These are phyloP conservation scores for Cucurbita pepo DNA, from an alignment of 306 rosid species.

Conservation along the genomic window DNA sequence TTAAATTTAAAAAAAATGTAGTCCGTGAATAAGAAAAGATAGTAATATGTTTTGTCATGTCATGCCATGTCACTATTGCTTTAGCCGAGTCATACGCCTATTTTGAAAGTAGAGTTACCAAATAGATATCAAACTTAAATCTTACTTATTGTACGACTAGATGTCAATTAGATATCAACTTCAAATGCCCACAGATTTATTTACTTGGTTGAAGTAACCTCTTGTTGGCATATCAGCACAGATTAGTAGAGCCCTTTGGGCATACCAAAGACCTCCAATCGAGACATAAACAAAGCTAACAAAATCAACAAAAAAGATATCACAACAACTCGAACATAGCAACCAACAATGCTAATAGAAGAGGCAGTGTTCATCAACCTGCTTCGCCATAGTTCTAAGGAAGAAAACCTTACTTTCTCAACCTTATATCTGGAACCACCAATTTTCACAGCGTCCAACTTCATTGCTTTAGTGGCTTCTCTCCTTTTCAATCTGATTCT, in stretches of 20 bases:
- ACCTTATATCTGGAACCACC: neutral
- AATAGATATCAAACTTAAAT: no score
- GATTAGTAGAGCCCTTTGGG: neutral
- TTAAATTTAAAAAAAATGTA: no score
- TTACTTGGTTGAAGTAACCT: neutral
- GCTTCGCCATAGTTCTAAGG: neutral
- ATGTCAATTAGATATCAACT: no score
- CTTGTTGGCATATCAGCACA: neutral
- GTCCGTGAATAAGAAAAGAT: no score
- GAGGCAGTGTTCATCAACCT: neutral
- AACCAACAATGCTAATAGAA: neutral
- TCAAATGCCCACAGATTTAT: no score
- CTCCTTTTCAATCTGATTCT: constrained; percentile 2
- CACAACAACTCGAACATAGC: neutral
- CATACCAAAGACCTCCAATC: neutral
- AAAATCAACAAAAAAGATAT: neutral
- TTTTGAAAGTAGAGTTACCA: no score
- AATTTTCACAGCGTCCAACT: neutral
- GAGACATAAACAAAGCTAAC: neutral
- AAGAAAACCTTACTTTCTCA: neutral
- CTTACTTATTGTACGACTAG: no score
- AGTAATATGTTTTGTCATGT: no score
- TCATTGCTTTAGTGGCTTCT: neutral
- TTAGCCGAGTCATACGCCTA: no score
- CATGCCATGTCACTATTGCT: no score